Conservation (phyloP, 1,284 basidiomycete species). For the Apiotrichum veenhuisii region DNA sequence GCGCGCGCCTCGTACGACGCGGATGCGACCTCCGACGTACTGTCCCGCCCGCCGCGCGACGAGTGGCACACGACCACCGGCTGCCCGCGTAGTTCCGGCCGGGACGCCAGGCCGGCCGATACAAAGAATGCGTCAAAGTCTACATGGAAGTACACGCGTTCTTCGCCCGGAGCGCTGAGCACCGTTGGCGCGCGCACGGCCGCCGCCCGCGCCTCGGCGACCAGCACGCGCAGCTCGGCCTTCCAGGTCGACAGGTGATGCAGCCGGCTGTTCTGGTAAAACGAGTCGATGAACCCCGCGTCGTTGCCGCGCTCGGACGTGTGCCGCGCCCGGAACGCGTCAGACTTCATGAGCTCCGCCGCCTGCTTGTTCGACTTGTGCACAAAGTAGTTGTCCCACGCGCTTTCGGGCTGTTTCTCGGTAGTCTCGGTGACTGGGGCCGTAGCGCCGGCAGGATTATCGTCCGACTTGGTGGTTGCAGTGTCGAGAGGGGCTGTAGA, state of each 20-base stretch:
- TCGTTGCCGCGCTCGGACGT: slow-evolving; percentile 67
- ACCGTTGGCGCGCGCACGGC: slow-evolving; percentile 15
- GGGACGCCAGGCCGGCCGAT: slow-evolving; percentile 71
- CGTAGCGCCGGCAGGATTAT: not conserved
- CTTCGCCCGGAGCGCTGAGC: slow-evolving; percentile 26
- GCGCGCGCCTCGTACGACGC: slow-evolving; percentile 88
- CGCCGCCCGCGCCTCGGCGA: slow-evolving; percentile 63
- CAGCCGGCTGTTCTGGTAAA: slow-evolving; percentile 84
- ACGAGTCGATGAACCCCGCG: slow-evolving; percentile 80
- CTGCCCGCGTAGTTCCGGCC: slow-evolving; percentile 75
- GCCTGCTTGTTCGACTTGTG: slow-evolving; percentile 61
- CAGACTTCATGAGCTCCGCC: slow-evolving; percentile 68
- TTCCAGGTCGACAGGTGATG: slow-evolving; percentile 94
- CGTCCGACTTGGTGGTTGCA: too few species aligned
- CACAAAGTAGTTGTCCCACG: slow-evolving; percentile 54
- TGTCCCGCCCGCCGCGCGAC: slow-evolving; percentile 60
- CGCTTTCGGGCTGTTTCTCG: slow-evolving; percentile 28
- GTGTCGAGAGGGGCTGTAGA: too few species aligned
- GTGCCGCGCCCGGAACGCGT: slow-evolving; percentile 78
- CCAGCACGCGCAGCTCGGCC: slow-evolving; percentile 75
- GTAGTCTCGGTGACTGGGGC: slow-evolving; percentile 12
- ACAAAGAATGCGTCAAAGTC: slow-evolving; percentile 99
- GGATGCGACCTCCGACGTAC: slow-evolving; percentile 91
- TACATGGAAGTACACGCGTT: slow-evolving; percentile 81
- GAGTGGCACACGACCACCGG: slow-evolving; percentile 95